Conservation (phyloP, 805 yeast genomes). For the Saturnispora gosingensis region DNA sequence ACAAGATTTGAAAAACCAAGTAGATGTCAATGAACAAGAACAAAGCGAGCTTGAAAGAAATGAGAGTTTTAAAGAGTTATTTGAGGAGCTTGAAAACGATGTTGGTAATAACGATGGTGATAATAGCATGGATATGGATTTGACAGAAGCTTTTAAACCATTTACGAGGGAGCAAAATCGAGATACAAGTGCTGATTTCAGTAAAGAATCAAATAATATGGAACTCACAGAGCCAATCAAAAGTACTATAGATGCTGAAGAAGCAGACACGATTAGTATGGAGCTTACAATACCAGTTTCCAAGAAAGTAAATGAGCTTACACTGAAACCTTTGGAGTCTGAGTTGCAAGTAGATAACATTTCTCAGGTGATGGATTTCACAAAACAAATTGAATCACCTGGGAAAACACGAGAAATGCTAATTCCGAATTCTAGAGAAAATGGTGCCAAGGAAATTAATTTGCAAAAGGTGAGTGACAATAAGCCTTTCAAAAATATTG, state of each 20-base stretch:
- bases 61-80: conserved; percentile 8
- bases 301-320: neutral
- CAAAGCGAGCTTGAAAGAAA: neutral
- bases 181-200: neutral
- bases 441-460: conserved; percentile 4
- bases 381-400: neutral
- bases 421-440: neutral
- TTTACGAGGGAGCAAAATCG: neutral
- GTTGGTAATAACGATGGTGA: conserved; percentile 8
- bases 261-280: neutral
- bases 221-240: conserved; percentile 11
- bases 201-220: neutral
- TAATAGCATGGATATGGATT: neutral
- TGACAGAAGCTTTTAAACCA: neutral
- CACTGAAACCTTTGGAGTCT: neutral
- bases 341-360: neutral
- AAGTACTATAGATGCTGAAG: neutral
- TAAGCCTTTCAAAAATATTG: neutral
- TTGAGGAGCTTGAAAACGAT: conserved; percentile 6
- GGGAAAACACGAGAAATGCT: neutral
- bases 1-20: conserved; percentile 6
- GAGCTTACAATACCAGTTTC: neutral
- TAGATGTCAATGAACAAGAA: neutral
- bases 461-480: neutral
- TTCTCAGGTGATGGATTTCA: conserved; percentile 9